These are phyloP conservation scores for Euclidium syriacum DNA, from an alignment of 345 rosid species.

Conservation along the genomic window DNA sequence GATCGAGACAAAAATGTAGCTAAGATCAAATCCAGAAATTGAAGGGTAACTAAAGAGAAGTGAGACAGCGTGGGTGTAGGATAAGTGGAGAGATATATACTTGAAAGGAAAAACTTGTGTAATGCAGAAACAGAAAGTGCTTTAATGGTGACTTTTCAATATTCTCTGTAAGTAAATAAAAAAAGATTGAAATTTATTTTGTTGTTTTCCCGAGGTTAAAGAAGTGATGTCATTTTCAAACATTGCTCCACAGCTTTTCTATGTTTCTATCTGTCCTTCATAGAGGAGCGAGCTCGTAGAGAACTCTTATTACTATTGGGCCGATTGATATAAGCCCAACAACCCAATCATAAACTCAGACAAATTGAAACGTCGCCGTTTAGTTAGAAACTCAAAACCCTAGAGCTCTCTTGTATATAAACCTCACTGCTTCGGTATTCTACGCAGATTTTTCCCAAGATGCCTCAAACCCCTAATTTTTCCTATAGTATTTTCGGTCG, in stretches of 20 bases:
- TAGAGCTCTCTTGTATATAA: slow-evolving; percentile 9
- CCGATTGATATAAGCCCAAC: neutral
- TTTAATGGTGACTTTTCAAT: neutral
- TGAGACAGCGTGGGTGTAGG: too few relatives aligned
- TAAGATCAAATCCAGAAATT: neutral
- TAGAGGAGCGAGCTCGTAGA: neutral
- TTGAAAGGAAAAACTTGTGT: neutral
- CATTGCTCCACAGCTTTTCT: neutral
- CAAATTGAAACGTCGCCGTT: neutral
- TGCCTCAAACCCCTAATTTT: neutral
- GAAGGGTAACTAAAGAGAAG: neutral
- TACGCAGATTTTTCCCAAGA: neutral
- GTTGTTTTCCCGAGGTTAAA: neutral
- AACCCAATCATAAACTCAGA: neutral
- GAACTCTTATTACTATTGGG: slow-evolving; percentile 2
- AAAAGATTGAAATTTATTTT: neutral
- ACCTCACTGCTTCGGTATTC: neutral
- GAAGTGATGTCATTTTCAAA: neutral
- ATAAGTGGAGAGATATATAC: too few relatives aligned
- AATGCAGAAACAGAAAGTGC: neutral
- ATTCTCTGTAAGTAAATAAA: too few relatives aligned
- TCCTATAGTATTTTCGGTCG: neutral
- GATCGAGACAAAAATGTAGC: neutral
- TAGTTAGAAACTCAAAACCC: slow-evolving; percentile 11
- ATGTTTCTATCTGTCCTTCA: neutral